Conservation (phyloP, 83 land plant genomes). For the Thuja plicata region DNA sequence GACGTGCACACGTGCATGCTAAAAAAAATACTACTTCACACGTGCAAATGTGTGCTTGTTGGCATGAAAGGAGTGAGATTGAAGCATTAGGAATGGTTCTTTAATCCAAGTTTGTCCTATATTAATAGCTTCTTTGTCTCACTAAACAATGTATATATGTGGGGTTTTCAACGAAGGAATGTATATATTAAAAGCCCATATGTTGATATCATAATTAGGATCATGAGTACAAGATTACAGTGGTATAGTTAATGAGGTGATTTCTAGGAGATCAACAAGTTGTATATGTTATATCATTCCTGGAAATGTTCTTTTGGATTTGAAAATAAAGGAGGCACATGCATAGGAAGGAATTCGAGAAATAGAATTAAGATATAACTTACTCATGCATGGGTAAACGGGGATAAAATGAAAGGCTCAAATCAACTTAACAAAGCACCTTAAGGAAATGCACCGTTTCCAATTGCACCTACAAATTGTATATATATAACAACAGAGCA, state of each 20-base stretch:
- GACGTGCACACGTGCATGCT: neutral
- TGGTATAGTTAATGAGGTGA: neutral
- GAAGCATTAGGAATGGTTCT: neutral
- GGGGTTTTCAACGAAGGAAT: neutral
- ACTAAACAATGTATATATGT: neutral
- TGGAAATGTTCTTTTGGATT: neutral
- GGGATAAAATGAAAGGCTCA: neutral
- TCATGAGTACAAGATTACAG: neutral
- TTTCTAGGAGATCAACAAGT: neutral
- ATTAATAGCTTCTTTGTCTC: neutral
- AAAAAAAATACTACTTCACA: neutral
- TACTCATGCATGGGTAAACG: neutral
- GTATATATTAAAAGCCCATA: neutral
- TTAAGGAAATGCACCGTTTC: too few relatives aligned
- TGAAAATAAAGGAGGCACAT: neutral
- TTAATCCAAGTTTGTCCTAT: neutral
- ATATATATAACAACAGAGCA: too few relatives aligned
- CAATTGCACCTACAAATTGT: too few relatives aligned
- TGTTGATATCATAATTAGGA: neutral
- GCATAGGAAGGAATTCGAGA: neutral
- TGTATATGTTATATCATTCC: neutral
- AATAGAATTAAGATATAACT: neutral
- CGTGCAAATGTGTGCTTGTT: neutral
- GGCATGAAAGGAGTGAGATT: neutral
- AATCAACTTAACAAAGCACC: too few relatives aligned